These are phyloP conservation scores for Trypanosoma rangeli DNA, from an alignment of 208 protist species.

Conservation along the genomic window DNA sequence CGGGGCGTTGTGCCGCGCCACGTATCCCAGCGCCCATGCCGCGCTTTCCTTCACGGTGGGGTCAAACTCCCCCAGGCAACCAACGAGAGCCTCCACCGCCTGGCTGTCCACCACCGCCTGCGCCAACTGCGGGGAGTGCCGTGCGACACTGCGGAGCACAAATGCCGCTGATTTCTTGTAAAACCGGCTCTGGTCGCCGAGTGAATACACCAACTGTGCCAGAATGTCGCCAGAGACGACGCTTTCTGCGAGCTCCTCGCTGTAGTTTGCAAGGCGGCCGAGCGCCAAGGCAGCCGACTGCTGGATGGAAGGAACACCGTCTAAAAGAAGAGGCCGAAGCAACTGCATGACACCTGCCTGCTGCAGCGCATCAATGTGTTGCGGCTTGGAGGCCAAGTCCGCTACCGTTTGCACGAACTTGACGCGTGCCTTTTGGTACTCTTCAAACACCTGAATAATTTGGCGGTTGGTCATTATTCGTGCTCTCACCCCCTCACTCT, in stretches of 20 bases:
- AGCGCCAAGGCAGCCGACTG: conserved; percentile 98
- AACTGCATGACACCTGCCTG: conserved; percentile 96
- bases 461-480: conserved; percentile 79
- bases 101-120: conserved; percentile 97
- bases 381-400: conserved; percentile 94
- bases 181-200: conserved; percentile 96
- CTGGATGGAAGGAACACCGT: conserved; percentile 97
- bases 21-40: conserved; percentile 98
- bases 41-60: conserved; percentile 97
- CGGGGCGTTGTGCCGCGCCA: conserved; percentile 95
- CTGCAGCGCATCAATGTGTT: conserved; percentile 97
- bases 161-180: conserved; percentile 99
- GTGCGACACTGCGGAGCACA: conserved; percentile 96
- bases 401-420: conserved; percentile 97
- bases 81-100: conserved; percentile 95
- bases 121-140: conserved; percentile 96
- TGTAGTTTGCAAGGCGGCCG: conserved; percentile 97
- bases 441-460: conserved; percentile 96
- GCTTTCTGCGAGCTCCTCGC: conserved; percentile 96
- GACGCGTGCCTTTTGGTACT: conserved; percentile 96
- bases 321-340: conserved; percentile 96
- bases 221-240: conserved; percentile 97
- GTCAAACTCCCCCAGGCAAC: conserved; percentile 98
- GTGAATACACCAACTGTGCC: conserved; percentile 97
- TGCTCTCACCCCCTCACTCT: background rate